These are phyloP conservation scores for Colletotrichum cereale DNA, from an alignment of 2,329 filamentous ascomycete genomes.

Conservation along the genomic window DNA sequence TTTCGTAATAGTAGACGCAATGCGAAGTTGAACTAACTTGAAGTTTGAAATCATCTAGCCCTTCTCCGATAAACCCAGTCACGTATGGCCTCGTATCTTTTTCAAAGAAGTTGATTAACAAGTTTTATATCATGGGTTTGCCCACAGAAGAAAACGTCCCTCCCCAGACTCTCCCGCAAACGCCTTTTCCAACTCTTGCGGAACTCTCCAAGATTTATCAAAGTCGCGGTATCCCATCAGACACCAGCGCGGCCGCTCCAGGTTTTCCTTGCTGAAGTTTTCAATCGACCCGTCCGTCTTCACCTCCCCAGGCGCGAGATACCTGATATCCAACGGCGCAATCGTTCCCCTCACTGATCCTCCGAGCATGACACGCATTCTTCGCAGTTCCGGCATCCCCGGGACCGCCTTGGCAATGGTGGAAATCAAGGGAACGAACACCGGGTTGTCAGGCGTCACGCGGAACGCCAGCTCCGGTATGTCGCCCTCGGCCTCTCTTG, in stretches of 20 bases:
- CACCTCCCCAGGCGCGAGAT: slow-evolving; percentile 8
- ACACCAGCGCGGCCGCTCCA: slow-evolving; percentile 12
- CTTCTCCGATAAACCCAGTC: too few relatives aligned
- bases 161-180: slow-evolving; percentile 12
- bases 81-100: too few relatives aligned
- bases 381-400: slow-evolving; percentile 3
- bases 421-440: slow-evolving; percentile 12
- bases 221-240: slow-evolving; percentile 6
- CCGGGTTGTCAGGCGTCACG: slow-evolving; percentile 11
- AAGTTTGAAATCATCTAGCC: too few relatives aligned
- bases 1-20: too few relatives aligned
- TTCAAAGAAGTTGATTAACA: too few relatives aligned
- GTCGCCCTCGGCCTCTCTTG: slow-evolving; percentile 8
- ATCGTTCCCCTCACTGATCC: slow-evolving; percentile 5
- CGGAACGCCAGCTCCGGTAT: slow-evolving; percentile 12
- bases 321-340: slow-evolving; percentile 10
- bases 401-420: slow-evolving; percentile 7
- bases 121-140: slow-evolving; percentile 7
- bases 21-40: too few relatives aligned
- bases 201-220: slow-evolving; percentile 13
- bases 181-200: slow-evolving; percentile 5
- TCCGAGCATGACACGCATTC: slow-evolving; percentile 1
- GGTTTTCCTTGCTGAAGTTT: slow-evolving; percentile 13
- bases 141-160: slow-evolving; percentile 2
- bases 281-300: neutral